phyloP scores from a whole-genome alignment of 2,329 filamentous ascomycete genomes.

The Elsinoe batatas region DNA sequence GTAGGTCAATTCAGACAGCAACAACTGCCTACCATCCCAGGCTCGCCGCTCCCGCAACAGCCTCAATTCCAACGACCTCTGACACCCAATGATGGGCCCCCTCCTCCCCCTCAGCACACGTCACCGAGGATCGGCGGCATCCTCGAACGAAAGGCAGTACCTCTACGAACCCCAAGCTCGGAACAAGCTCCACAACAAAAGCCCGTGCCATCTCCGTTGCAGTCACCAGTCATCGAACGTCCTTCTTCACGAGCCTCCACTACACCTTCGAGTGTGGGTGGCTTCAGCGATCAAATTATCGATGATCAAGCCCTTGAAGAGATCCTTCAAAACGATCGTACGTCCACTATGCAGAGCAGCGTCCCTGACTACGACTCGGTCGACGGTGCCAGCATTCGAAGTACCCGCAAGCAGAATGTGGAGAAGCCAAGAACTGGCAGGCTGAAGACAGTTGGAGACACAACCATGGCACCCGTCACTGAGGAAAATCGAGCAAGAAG shows the following conservation, averaged over 20 bases:
- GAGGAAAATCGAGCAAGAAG: constrained; percentile 35
- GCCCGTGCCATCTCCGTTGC: constrained; percentile 22
- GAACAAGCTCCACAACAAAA: constrained; percentile 18
- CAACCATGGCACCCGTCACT: constrained; percentile 34
- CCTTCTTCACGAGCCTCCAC: constrained; percentile 7
- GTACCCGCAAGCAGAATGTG: constrained; percentile 38
- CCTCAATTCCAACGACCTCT: constrained; percentile 23
- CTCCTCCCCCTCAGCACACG: constrained; percentile 19
- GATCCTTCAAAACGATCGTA: constrained; percentile 22
- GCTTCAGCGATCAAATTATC: constrained; percentile 35
- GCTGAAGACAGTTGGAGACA: constrained; percentile 62
- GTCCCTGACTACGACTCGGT: constrained; percentile 55
- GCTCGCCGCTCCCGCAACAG: constrained; percentile 34
- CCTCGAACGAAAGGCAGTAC: not conserved
- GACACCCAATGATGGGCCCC: constrained; percentile 19
- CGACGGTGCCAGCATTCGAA: constrained; percentile 63
- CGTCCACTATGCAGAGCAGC: constrained; percentile 34
- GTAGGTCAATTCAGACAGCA: constrained; percentile 19
- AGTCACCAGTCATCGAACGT: constrained; percentile 9
- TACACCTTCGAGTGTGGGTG: constrained; percentile 30
- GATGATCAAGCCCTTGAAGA: constrained; percentile 36
- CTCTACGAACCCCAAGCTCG: not conserved
- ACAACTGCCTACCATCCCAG: constrained; percentile 36
- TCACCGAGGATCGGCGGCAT: not conserved
- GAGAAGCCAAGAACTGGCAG: constrained; percentile 69